Base-by-base conservation (phyloP, 495 filamentous ascomycete species). In the Lasiosphaeria hispida region DNA sequence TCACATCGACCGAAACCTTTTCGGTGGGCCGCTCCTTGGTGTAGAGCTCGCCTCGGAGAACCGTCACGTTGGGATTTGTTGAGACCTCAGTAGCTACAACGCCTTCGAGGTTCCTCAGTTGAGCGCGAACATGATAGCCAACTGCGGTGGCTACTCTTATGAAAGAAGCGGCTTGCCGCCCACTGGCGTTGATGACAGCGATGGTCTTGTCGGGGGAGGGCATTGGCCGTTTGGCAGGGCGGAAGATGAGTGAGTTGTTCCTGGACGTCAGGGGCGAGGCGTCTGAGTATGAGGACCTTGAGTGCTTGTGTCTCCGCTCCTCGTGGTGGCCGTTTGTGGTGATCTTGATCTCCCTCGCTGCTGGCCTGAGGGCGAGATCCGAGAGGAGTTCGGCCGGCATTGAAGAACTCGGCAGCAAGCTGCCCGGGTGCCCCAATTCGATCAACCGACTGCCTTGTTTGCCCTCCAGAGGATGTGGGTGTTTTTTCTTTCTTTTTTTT, bases 61-160 rank as follows among this genome's bases (percentile, higher is more conserved):
- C 79, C 8, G 85, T 90, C 50, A 97, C 91, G 69, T 96, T 94
- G 34, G 90, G 85, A 48, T 96, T 83, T 38, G 74, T 75, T 19
- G 84, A 77, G 14, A 97, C 86, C 73, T 97, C 93, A 36, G 88
- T 82, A 13, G 90, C 90, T 40, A 96, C 87, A 47, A 92, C 79
- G 40, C 89, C 89, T 61, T 90, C 86, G 45, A 88, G 81, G 61
- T 90, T 90, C 61, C 90, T 84, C 62, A 96, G 78, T 71, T 97
- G 93, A 11, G 92, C 93, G 62, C 90, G 86, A 14, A 97, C 92
- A 63, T 85, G 80, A 75, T 94, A 96, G 52, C 93, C 93, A 17
- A 97, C 86, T 34, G 93, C 93, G 9, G 89, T 87, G 17, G 92
- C 93, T 64, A 95, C 92, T 45, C 93, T 87, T 53, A 96, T 91